Evolutionary conservation across 1,284 basidiomycete species (phyloP), one percentile per base, ranked within the genome.

Genomic region (Pyrrhoderma lamaoense): DNA sequence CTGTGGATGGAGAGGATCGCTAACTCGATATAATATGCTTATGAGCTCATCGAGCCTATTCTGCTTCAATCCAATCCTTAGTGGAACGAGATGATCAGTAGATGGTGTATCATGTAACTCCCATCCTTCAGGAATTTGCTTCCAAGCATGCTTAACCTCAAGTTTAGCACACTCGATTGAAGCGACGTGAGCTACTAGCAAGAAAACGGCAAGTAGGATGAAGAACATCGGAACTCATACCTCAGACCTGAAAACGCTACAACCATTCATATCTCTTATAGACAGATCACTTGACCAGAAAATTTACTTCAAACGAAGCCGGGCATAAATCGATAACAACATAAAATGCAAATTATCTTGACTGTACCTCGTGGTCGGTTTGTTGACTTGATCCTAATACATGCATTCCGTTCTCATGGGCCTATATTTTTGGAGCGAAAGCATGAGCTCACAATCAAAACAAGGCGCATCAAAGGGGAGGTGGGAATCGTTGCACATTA

Each of bases 1-100:
- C 8, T 49, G 49, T 9, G 47, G 31, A 46, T 57, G 55, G 16
- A 53, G 42, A 23, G 57, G 58, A 47, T 59, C 55, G 45, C 58
- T 59, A 22, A 59, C 57, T 42, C 60, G 57, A 39, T 59, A 58
- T 19, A 65, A 56, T 19, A 52, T 51, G 2, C 49, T 44, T 39
- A 65, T 56, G 31, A 65, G 52, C 14, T 53, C 40, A 22, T 58
- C 55, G 22, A 59, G 54, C 35, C 44, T 53, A 45, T 42, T 27
- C 44, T 59, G 55, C 47, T 59, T 57, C 22, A 57, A 43, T 18
- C 56, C 56, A 36, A 57, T 57, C 42, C 52, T 54, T 38, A 57
- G 35, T 5, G 49, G 43, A 44, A 57, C 55, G 25, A 38, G 49
- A 39, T 55, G 53, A 21, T 53, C 48, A 4, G 23, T 36, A 31